phyloP scores from a whole-genome alignment of 768 basidiomycete species.

The Pholiota conissans region DNA sequence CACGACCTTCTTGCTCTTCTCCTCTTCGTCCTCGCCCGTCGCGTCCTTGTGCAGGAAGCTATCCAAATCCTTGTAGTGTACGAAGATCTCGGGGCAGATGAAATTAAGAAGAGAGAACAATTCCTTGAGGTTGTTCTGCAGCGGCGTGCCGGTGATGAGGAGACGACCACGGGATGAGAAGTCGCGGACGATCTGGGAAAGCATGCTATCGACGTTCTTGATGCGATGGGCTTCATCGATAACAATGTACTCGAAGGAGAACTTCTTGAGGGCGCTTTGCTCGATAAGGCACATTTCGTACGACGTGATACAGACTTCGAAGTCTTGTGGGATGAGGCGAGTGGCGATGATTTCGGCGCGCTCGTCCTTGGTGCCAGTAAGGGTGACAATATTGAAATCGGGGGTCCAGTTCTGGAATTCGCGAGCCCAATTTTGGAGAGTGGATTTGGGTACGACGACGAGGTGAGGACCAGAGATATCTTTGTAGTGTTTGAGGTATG shows the following conservation, averaged over 20 bases:
- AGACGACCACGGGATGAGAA: slow-evolving; percentile 88
- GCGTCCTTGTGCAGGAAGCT: slow-evolving; percentile 92
- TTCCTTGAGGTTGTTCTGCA: slow-evolving; percentile 97
- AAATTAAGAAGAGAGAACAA: slow-evolving; percentile 92
- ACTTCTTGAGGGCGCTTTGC: slow-evolving; percentile 88
- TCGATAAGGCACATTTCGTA: slow-evolving; percentile 98
- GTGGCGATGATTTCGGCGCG: slow-evolving; percentile 78
- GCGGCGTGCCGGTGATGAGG: slow-evolving; percentile 94
- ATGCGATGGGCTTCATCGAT: slow-evolving; percentile 99
- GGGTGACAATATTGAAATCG: slow-evolving; percentile 76
- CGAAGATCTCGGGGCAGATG: slow-evolving; percentile 96
- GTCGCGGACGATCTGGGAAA: slow-evolving; percentile 90
- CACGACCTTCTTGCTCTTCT: slow-evolving; percentile 89
- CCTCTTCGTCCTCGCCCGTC: slow-evolving; percentile 67
- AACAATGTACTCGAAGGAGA: slow-evolving; percentile 95
- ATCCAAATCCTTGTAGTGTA: slow-evolving; percentile 88
- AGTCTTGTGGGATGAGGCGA: slow-evolving; percentile 81
- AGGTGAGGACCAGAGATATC: slow-evolving; percentile 83
- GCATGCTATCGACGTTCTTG: slow-evolving; percentile 97
- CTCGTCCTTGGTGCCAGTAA: slow-evolving; percentile 90
- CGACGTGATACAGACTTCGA: slow-evolving; percentile 93
- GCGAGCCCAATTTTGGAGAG: slow-evolving; percentile 94
- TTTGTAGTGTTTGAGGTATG: slow-evolving; percentile 87
- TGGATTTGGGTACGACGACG: slow-evolving; percentile 98
- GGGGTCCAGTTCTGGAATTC: slow-evolving; percentile 93